Evolutionary conservation across 768 basidiomycete genomes (phyloP).

Genomic region (Russula vinacea): DNA sequence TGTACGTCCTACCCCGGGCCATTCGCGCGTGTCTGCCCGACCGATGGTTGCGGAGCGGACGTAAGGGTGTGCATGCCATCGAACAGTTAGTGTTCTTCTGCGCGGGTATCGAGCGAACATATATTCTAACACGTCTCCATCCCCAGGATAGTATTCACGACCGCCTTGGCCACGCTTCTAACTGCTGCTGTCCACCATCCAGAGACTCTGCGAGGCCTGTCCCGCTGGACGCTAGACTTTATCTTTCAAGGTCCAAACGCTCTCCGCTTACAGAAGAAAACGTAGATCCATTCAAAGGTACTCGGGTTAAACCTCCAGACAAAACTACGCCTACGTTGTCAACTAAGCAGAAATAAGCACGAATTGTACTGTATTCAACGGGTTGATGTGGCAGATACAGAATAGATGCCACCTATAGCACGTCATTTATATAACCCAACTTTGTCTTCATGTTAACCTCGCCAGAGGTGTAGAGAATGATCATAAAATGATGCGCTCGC

Average conservation of each 20-base stretch:
- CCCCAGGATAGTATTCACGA: conserved; percentile 53
- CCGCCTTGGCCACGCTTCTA: conserved; percentile 63
- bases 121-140: background rate
- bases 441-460: conserved; percentile 42
- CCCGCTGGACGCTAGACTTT: conserved; percentile 68
- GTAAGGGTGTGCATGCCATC: conserved; percentile 39
- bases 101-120: conserved; percentile 1
- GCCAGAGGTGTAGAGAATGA: conserved; percentile 78
- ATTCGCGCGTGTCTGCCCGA: conserved; percentile 61
- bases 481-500: conserved; percentile 97
- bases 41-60: conserved; percentile 48
- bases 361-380: background rate
- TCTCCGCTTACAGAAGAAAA: conserved; percentile 44
- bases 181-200: conserved; percentile 62
- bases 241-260: conserved; percentile 58
- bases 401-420: conserved; percentile 11
- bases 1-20: conserved; percentile 75
- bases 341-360: background rate
- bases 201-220: conserved; percentile 65
- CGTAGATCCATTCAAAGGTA: conserved; percentile 24
- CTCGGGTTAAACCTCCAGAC: conserved; percentile 24
- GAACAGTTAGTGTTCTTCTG: conserved; percentile 51
- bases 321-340: conserved; percentile 10
- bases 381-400: conserved; percentile 8
- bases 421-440: conserved; percentile 1